Evolutionary conservation across 805 yeast species (phyloP).

Genomic region (Yamadazyma laniorum): DNA sequence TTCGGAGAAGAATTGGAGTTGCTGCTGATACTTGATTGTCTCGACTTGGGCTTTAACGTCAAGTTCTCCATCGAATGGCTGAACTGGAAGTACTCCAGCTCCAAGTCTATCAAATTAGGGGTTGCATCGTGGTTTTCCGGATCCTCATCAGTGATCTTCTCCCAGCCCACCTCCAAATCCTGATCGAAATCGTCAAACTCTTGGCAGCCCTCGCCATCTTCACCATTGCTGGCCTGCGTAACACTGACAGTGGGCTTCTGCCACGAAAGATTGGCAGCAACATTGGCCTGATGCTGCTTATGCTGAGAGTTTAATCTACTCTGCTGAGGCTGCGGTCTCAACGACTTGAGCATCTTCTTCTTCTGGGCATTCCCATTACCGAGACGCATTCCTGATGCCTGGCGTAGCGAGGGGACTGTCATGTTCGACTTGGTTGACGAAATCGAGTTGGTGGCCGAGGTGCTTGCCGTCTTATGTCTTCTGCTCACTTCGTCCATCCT

Average conservation of each 20-base stretch:
- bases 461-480: constrained; percentile 10
- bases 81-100: constrained; percentile 41
- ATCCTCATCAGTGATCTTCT: constrained; percentile 20
- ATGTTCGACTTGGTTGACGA: constrained; percentile 8
- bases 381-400: constrained; percentile 11
- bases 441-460: not conserved
- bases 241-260: constrained; percentile 16
- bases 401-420: constrained; percentile 29
- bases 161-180: constrained; percentile 29
- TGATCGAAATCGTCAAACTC: constrained; percentile 45
- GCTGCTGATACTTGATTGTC: constrained; percentile 10
- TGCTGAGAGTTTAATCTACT: constrained; percentile 6
- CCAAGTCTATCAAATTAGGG: constrained; percentile 72
- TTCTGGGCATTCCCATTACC: constrained; percentile 5
- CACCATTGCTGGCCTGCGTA: constrained; percentile 4
- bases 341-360: constrained; percentile 29
- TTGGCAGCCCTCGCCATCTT: constrained; percentile 19
- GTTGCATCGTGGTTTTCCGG: constrained; percentile 16
- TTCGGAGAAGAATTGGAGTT: constrained; percentile 10
- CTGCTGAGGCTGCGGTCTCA: constrained; percentile 21
- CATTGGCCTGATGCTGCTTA: constrained; percentile 22
- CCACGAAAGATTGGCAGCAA: constrained; percentile 34
- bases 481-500: constrained; percentile 37
- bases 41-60: constrained; percentile 14
- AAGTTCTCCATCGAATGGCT: constrained; percentile 24